A percentile compares a stretch with the other conserved stretches of the same genome.
Evolutionary conservation across 768 basidiomycete genomes (phyloP).

Genomic region (Rubroboletus pulcherrimus): DNA sequence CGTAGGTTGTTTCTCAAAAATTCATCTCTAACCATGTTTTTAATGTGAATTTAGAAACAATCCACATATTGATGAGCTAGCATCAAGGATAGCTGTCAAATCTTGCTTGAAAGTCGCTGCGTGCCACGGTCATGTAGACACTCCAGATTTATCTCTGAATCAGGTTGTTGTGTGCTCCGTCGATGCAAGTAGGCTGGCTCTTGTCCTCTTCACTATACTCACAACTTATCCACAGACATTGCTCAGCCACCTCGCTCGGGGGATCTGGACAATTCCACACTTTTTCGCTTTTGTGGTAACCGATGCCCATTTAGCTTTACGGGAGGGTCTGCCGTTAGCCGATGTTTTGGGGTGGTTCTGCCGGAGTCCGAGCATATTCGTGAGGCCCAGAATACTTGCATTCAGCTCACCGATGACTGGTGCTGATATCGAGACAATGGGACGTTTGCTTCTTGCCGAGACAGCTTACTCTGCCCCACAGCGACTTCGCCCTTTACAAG

Average conservation of each 20-base stretch:
- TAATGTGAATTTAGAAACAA: conserved; percentile 10
- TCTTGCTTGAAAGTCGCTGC: conserved; percentile 17
- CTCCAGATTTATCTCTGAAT: conserved; percentile 17
- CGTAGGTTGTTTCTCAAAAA: conserved; percentile 9
- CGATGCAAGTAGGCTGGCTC: conserved; percentile 32
- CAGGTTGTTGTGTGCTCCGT: conserved; percentile 41
- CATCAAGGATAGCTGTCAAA: conserved; percentile 10
- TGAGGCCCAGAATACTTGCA: conserved; percentile 44
- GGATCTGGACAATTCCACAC: conserved; percentile 41
- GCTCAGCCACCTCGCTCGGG: conserved; percentile 36
- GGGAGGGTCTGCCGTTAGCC: conserved; percentile 38
- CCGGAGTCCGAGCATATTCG: conserved; percentile 31
- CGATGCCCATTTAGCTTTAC: conserved; percentile 38
- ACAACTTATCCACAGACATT: conserved; percentile 33
- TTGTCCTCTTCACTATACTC: neutral
- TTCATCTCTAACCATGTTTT: neutral
- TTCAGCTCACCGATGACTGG: conserved; percentile 29
- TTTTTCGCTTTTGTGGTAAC: conserved; percentile 42
- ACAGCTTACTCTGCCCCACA: conserved; percentile 36
- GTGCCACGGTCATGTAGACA: conserved; percentile 12
- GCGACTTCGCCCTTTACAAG: conserved; percentile 43
- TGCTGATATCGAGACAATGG: conserved; percentile 36
- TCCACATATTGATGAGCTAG: conserved; percentile 10
- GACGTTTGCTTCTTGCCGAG: conserved; percentile 38
- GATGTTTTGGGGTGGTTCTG: conserved; percentile 47